A percentile compares a stretch with the other conserved stretches of the same genome.
phyloP scores from a whole-genome alignment of 208 protist species.

The Sergeia podlipaevii region DNA sequence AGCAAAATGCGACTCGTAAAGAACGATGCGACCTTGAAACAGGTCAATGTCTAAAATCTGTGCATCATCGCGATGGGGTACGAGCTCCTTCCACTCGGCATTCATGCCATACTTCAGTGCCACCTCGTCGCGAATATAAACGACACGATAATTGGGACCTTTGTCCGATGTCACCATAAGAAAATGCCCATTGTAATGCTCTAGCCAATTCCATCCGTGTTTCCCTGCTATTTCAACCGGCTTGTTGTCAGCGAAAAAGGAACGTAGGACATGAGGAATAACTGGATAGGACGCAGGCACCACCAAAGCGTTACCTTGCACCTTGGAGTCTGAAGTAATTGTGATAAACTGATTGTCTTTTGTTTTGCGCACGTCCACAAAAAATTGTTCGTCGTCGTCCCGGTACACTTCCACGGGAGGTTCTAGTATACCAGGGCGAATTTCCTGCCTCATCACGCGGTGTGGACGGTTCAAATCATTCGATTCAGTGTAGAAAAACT shows the following conservation, averaged over 20 bases:
- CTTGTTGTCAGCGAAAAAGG: conserved; percentile 66
- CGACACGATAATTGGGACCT: conserved; percentile 75
- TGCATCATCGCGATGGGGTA: conserved; percentile 79
- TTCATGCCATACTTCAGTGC: conserved; percentile 51
- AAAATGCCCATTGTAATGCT: conserved; percentile 85
- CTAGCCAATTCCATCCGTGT: conserved; percentile 84
- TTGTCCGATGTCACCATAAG: conserved; percentile 83
- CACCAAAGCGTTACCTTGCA: conserved; percentile 65
- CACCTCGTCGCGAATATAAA: conserved; percentile 82
- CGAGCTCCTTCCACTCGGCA: conserved; percentile 80
- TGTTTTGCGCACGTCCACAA: conserved; percentile 87
- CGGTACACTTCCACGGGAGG: conserved; percentile 83
- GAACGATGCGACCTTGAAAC: conserved; percentile 68
- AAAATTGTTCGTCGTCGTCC: conserved; percentile 87
- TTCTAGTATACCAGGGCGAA: conserved; percentile 80
- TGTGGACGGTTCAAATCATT: conserved; percentile 88
- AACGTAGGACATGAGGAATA: conserved; percentile 56
- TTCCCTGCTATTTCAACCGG: conserved; percentile 79
- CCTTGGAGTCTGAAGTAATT: conserved; percentile 90
- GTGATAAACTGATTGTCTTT: conserved; percentile 83
- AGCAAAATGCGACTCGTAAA: conserved; percentile 79
- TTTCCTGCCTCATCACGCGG: conserved; percentile 86
- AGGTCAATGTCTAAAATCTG: conserved; percentile 87
- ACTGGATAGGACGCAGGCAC: conserved; percentile 80
- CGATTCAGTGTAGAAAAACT: conserved; percentile 90